Percentiles rank a stretch among this genome's conserved stretches.
Conservation (phyloP, 1,139 yeast species). For the Kodamaea suecica region DNA sequence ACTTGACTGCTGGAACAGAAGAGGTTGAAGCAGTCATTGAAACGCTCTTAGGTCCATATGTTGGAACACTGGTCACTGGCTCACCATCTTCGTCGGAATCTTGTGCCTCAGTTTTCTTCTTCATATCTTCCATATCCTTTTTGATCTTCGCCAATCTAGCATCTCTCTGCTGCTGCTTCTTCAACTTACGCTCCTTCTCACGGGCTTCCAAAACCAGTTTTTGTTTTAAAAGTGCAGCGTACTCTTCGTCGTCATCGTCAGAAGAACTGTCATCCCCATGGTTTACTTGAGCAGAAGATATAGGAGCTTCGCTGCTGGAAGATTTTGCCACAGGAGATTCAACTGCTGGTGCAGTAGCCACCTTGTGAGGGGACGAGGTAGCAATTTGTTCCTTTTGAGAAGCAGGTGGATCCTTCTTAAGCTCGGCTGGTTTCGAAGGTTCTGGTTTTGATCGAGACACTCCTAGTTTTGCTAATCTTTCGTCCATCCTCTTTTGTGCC, state of each 20-base stretch:
- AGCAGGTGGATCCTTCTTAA: not conserved
- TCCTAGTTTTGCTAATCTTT: slow-evolving; percentile 82
- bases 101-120: slow-evolving; percentile 31
- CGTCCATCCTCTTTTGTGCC: slow-evolving; percentile 88
- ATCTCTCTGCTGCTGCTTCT: slow-evolving; percentile 52
- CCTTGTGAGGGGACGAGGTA: slow-evolving; percentile 9
- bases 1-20: slow-evolving; percentile 1
- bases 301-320: slow-evolving; percentile 10
- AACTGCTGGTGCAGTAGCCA: not conserved
- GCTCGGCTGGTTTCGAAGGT: slow-evolving; percentile 8
- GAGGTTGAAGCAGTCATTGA: slow-evolving; percentile 1
- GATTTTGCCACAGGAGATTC: not conserved
- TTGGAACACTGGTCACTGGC: slow-evolving; percentile 28
- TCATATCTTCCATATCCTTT: slow-evolving; percentile 63
- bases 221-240: slow-evolving; percentile 43
- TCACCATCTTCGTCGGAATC: slow-evolving; percentile 33
- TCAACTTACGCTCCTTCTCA: slow-evolving; percentile 46
- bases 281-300: slow-evolving; percentile 1
- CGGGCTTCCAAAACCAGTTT: slow-evolving; percentile 49
- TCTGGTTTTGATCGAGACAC: slow-evolving; percentile 42
- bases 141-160: slow-evolving; percentile 57
- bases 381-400: no score
- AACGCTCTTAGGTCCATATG: slow-evolving; percentile 25
- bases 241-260: slow-evolving; percentile 48
- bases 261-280: slow-evolving; percentile 19